A percentile compares a stretch with the other conserved stretches of the same genome.
Conservation (phyloP, 495 filamentous ascomycete genomes). For the Aspergillus incahuasiensis region DNA sequence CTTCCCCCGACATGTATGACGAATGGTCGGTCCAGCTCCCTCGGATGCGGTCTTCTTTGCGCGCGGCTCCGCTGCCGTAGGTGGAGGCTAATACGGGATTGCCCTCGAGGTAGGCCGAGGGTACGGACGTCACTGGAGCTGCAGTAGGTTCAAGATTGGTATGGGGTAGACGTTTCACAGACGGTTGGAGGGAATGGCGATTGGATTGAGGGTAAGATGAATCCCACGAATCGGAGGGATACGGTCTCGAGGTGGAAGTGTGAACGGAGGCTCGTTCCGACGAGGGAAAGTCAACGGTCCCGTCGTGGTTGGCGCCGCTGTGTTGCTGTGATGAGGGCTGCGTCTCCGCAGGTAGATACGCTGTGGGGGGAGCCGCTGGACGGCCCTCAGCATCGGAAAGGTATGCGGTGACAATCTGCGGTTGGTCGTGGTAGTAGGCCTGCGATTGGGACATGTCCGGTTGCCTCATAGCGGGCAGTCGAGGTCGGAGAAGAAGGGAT, state of each 20-base stretch:
- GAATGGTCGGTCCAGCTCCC: conserved; percentile 38
- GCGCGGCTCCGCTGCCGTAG: conserved; percentile 24
- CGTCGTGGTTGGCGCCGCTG: not conserved
- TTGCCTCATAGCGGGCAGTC: conserved; percentile 30
- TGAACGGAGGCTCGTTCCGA: conserved; percentile 12
- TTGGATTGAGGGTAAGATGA: conserved; percentile 9
- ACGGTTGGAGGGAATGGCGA: conserved; percentile 9
- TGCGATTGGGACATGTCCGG: conserved; percentile 42
- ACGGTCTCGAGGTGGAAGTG: conserved; percentile 1
- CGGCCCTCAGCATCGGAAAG: conserved; percentile 18
- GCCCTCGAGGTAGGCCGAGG: conserved; percentile 21
- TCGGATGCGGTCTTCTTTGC: conserved; percentile 32
- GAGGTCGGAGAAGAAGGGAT: conserved; percentile 8
- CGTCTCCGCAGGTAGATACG: conserved; percentile 21
- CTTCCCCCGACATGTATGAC: conserved; percentile 38
- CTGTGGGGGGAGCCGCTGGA: conserved; percentile 20
- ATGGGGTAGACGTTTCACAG: conserved; percentile 13
- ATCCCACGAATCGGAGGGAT: conserved; percentile 17
- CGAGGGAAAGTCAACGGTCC: conserved; percentile 1
- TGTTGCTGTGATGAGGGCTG: conserved; percentile 5
- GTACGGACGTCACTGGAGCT: conserved; percentile 19
- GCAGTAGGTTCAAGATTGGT: conserved; percentile 4
- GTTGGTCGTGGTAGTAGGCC: conserved; percentile 35
- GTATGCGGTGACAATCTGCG: conserved; percentile 21
- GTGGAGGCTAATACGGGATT: conserved; percentile 26